phyloP scores from a whole-genome alignment of 192 early-diverging fungal species.

The Tieghemiomyces parasiticus region DNA sequence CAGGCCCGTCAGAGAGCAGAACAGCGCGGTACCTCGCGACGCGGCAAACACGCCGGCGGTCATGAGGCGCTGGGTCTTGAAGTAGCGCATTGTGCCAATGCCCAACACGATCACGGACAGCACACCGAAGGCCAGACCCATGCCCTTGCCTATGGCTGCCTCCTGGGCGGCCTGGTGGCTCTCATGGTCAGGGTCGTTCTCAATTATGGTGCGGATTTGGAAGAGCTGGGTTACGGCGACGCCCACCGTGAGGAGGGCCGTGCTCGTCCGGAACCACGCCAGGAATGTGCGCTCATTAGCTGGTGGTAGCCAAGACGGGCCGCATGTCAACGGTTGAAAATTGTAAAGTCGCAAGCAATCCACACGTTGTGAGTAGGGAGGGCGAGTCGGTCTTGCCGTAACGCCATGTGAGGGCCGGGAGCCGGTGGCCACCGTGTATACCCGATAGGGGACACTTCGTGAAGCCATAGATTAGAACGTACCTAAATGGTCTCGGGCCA shows the following conservation, averaged over 20 bases:
- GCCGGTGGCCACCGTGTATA: no score
- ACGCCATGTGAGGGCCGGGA: no score
- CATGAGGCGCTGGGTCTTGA: slow-evolving; percentile 49
- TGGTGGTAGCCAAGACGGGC: no score
- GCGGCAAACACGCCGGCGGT: slow-evolving; percentile 53
- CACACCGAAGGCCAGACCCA: slow-evolving; percentile 38
- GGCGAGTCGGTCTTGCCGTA: no score
- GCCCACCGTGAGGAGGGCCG: slow-evolving; percentile 59
- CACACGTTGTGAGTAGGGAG: no score
- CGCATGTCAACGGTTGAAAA: no score
- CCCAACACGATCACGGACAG: slow-evolving; percentile 45
- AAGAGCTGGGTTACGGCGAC: slow-evolving; percentile 48
- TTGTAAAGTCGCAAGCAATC: no score
- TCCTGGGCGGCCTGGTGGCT: slow-evolving; percentile 1
- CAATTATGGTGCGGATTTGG: slow-evolving; percentile 10
- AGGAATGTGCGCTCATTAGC: slow-evolving; percentile 68
- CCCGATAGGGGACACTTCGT: neutral
- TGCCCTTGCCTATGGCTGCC: slow-evolving; percentile 23
- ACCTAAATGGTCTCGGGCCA: slow-evolving; percentile 63
- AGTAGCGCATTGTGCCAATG: slow-evolving; percentile 49
- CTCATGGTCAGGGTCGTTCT: neutral
- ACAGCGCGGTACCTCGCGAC: slow-evolving; percentile 36
- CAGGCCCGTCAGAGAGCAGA: slow-evolving; percentile 22
- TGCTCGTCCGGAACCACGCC: slow-evolving; percentile 58
- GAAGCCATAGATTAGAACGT: slow-evolving; percentile 11